Base-by-base conservation (phyloP, 2,329 filamentous ascomycete genomes). In the Trichoderma brevicompactum region DNA sequence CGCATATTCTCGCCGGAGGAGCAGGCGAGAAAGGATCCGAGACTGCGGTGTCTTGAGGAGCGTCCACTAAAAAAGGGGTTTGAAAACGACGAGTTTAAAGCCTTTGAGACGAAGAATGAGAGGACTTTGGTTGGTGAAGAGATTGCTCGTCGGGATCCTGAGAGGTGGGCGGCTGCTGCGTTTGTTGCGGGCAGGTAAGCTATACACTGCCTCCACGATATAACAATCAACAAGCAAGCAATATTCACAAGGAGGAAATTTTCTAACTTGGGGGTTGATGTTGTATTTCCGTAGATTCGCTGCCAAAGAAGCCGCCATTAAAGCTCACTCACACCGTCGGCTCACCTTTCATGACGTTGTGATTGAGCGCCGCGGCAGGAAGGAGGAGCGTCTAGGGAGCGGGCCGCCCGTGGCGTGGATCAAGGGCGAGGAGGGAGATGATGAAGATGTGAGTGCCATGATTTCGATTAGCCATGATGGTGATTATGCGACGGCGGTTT, bases 401-500 rank as follows among this genome's bases (percentile, higher is more conserved):
- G 78, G 79, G 5, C 78, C 81, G 28, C 82, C 83, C 0, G 70
- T 83, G 3, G 82, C 80, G 7, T 70, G 82, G 58, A 78, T 84
- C 65, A 74, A 69, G 66, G 74, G 72, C 7, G 68, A 69, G 34
- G 70, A 66, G 1, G 71, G 65, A 15, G 72, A 65, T 17, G 74
- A 70, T n/a, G 71, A 67, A 46, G 74, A 81, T 66, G 84, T 87
- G 69, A 80, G 87, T 56, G 92, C 88, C 13, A 82, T 86, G 72
- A 74, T 97, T 50, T 94, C 90, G 66, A 96, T 97, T 71, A 95
- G 90, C 72, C 94, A 97, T 75, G 94, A 97, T 76, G 89, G 86
- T 2, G 89, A 92, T 7, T 96, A 93, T 77, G 92, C 92, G 9
- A 88, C 85, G 19, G 90, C 90, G 7, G 82, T 89, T 1, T 91